These are phyloP conservation scores for Corylus heterophylla DNA, from an alignment of 306 rosid species.

Conservation along the genomic window DNA sequence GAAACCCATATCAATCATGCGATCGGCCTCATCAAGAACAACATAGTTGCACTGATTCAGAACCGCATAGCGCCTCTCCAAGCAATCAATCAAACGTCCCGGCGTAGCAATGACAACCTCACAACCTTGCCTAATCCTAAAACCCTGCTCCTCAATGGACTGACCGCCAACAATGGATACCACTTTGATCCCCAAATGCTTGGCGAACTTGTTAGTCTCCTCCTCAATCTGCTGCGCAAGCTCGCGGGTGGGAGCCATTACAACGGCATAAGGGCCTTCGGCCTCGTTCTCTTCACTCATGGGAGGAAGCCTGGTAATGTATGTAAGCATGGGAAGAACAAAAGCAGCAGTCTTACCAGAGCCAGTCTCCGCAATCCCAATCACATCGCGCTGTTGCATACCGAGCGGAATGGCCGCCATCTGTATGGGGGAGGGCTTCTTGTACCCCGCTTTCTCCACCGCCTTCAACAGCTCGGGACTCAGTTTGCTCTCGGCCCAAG, in stretches of 20 bases:
- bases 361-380: constrained; percentile 87
- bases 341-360: constrained; percentile 96
- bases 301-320: constrained; percentile 81
- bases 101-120: constrained; percentile 95
- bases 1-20: constrained; percentile 96
- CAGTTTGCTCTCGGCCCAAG: constrained; percentile 73
- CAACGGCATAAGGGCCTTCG: constrained; percentile 91
- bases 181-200: constrained; percentile 73
- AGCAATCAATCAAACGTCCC: constrained; percentile 82
- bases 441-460: constrained; percentile 83
- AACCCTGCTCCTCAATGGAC: constrained; percentile 92
- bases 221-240: constrained; percentile 95
- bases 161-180: constrained; percentile 96
- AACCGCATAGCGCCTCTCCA: constrained; percentile 85
- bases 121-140: constrained; percentile 84
- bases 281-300: constrained; percentile 91
- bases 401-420: constrained; percentile 96
- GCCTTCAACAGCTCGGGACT: constrained; percentile 68
- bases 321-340: constrained; percentile 90
- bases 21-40: constrained; percentile 95
- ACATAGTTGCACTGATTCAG: constrained; percentile 93
- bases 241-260: constrained; percentile 96
- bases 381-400: constrained; percentile 81
- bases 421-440: constrained; percentile 91
- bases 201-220: constrained; percentile 82